phyloP scores from a whole-genome alignment of 208 protist genomes.

The Kentomonas sorsogonicus region DNA sequence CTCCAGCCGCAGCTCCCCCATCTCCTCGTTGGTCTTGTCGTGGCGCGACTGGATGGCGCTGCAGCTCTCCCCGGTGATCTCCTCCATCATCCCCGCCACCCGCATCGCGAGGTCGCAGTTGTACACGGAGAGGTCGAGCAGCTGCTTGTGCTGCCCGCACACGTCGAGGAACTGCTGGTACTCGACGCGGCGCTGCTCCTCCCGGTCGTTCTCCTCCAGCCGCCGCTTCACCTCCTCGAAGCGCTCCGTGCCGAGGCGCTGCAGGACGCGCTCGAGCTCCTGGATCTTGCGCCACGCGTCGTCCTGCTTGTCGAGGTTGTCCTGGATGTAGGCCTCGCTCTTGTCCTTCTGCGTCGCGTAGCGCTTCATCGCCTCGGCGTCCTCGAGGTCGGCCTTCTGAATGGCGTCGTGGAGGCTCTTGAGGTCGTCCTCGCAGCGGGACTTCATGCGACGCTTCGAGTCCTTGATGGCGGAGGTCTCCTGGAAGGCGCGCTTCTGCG shows the following conservation, averaged over 20 bases:
- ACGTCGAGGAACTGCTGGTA: constrained; percentile 78
- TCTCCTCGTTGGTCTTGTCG: constrained; percentile 56
- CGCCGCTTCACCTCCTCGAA: constrained; percentile 78
- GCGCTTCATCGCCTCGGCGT: constrained; percentile 62
- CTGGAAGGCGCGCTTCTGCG: constrained; percentile 70
- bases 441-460: constrained; percentile 55
- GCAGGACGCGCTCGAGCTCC: constrained; percentile 59
- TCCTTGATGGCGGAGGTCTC: constrained; percentile 62
- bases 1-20: constrained; percentile 51
- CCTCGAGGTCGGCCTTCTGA: constrained; percentile 64
- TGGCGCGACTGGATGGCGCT: constrained; percentile 64
- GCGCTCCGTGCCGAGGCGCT: constrained; percentile 65
- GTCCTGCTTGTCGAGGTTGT: constrained; percentile 65
- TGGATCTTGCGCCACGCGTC: constrained; percentile 70
- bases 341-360: constrained; percentile 59
- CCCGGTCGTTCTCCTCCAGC: constrained; percentile 72
- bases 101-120: constrained; percentile 60
- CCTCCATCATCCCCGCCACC: constrained; percentile 56
- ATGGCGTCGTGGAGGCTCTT: constrained; percentile 60
- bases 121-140: constrained; percentile 65
- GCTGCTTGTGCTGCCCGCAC: constrained; percentile 65
- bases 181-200: constrained; percentile 66
- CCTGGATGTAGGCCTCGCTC: constrained; percentile 44
- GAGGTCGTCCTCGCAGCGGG: constrained; percentile 63
- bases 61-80: constrained; percentile 71